These are phyloP conservation scores for Plectosphaerella cucumerina DNA, from an alignment of 2,329 filamentous ascomycete species.

Conservation along the genomic window DNA sequence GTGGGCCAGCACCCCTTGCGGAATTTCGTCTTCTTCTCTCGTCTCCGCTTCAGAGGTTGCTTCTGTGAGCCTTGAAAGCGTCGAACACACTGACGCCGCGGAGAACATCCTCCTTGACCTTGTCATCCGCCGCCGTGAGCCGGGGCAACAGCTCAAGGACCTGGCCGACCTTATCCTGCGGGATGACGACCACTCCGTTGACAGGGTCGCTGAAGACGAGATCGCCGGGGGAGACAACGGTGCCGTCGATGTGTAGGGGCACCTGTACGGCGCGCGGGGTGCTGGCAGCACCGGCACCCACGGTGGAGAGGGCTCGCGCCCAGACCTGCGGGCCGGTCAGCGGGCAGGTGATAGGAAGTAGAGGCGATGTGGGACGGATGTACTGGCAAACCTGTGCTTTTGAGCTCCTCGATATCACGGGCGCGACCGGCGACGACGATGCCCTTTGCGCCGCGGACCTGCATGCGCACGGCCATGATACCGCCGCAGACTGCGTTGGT, in stretches of 20 bases:
- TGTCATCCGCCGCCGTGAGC: constrained; percentile 48
- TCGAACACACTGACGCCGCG: constrained; percentile 59
- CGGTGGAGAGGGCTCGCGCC: constrained; percentile 51
- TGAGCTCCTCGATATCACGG: constrained; percentile 60
- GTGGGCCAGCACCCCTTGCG: neutral
- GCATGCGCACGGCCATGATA: constrained; percentile 70
- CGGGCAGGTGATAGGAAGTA: neutral
- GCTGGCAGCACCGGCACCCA: constrained; percentile 52
- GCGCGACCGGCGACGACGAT: constrained; percentile 66
- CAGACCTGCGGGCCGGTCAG: constrained; percentile 38
- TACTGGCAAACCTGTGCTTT: constrained; percentile 51
- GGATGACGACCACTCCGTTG: constrained; percentile 69
- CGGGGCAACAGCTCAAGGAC: constrained; percentile 57
- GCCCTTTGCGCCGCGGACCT: constrained; percentile 53
- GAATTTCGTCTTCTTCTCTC: neutral
- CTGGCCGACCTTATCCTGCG: constrained; percentile 52
- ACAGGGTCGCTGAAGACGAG: constrained; percentile 64
- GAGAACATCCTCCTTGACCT: constrained; percentile 61
- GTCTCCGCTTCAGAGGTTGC: constrained; percentile 19
- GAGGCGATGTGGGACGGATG: constrained; percentile 21
- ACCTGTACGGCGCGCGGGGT: constrained; percentile 51
- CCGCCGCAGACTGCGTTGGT: constrained; percentile 71
- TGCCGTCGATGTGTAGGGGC: constrained; percentile 37
- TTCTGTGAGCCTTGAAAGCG: constrained; percentile 58
- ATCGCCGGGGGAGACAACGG: constrained; percentile 51